Evolutionary conservation across 345 rosid genomes (phyloP).

Genomic region (Gossypium stocksii): DNA sequence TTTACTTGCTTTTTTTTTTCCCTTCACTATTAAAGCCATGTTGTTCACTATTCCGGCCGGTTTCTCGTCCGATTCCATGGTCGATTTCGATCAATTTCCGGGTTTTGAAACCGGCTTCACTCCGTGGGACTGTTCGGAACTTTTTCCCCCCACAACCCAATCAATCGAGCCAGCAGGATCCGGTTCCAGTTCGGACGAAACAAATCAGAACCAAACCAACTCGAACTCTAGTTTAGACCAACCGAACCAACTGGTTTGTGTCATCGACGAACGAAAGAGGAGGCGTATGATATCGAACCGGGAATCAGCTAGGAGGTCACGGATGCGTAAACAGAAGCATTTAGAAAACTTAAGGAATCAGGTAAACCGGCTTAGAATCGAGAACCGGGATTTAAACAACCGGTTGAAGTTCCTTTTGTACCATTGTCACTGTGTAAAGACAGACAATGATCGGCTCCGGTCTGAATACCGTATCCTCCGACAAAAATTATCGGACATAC

Average conservation of each 20-base stretch:
- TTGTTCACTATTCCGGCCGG: constrained; percentile 47
- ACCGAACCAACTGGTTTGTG: constrained; percentile 22
- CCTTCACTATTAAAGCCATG: constrained; percentile 30
- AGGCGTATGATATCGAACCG: constrained; percentile 87
- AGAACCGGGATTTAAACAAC: constrained; percentile 61
- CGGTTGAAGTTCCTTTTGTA: constrained; percentile 47
- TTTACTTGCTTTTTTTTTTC: background rate
- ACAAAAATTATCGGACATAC: constrained; percentile 49
- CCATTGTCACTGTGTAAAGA: constrained; percentile 35
- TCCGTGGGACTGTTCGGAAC: constrained; percentile 57
- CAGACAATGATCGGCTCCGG: constrained; percentile 59
- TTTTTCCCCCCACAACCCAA: constrained; percentile 29
- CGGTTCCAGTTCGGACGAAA: constrained; percentile 37
- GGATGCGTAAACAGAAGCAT: constrained; percentile 78
- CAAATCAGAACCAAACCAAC: constrained; percentile 31
- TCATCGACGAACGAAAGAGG: constrained; percentile 54
- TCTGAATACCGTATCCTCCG: constrained; percentile 49
- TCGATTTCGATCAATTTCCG: constrained; percentile 34
- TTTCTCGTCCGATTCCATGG: constrained; percentile 30
- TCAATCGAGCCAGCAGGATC: constrained; percentile 35
- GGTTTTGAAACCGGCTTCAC: constrained; percentile 46
- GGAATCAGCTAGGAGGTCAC: constrained; percentile 81
- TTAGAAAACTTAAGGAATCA: constrained; percentile 65
- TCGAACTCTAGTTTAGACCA: constrained; percentile 38
- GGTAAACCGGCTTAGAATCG: constrained; percentile 53